Evolutionary conservation across 2,329 filamentous ascomycete species (phyloP).

Genomic region (Rutstroemia sydowiana): DNA sequence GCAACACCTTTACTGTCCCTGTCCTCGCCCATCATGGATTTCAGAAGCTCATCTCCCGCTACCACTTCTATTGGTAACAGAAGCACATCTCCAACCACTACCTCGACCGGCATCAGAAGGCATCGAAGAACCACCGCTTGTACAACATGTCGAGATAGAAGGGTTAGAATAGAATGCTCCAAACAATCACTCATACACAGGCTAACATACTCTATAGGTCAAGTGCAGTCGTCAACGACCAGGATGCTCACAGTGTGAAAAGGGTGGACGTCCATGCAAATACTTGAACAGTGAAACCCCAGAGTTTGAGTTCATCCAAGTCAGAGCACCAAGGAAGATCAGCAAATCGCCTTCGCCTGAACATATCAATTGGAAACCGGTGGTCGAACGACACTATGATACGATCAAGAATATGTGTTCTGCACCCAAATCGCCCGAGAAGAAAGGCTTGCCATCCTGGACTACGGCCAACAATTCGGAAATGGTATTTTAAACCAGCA

Average conservation of each 20-base stretch:
- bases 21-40: neutral
- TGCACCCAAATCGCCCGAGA: neutral
- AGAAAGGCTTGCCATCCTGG: neutral
- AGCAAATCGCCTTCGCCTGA: neutral
- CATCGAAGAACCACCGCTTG: constrained; percentile 3
- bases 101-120: neutral
- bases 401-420: neutral
- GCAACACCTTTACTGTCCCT: neutral
- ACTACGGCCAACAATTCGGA: neutral
- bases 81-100: neutral
- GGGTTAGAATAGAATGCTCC: neutral
- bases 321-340: neutral
- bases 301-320: constrained; percentile 4
- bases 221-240: constrained; percentile 4
- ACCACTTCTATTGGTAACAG: too few species aligned
- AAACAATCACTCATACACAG: neutral
- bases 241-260: neutral
- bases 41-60: neutral
- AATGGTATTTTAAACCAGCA: neutral
- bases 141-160: constrained; percentile 5
- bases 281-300: constrained; percentile 5
- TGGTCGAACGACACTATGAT: neutral
- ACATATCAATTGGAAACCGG: neutral
- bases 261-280: neutral
- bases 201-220: neutral